phyloP scores from a whole-genome alignment of 371 early-diverging fungal genomes.

The Vairimorpha ceranae region DNA sequence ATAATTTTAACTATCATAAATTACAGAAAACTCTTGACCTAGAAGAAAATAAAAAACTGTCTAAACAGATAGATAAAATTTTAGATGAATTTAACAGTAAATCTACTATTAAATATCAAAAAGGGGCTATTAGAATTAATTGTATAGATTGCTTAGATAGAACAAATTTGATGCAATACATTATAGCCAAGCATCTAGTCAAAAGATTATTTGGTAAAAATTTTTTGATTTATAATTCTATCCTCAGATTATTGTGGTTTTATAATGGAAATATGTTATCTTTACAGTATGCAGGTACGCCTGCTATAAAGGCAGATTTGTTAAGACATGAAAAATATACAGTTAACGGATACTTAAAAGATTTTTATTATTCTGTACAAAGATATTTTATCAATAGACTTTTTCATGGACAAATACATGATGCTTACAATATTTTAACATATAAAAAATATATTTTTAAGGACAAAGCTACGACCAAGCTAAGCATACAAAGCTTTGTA shows the following conservation, averaged over 20 bases:
- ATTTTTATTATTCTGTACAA: conserved; percentile 50
- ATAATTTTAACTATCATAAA: conserved; percentile 57
- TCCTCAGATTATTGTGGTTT: conserved; percentile 86
- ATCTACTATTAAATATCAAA: conserved; percentile 64
- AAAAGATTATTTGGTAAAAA: conserved; percentile 15
- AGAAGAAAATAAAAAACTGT: conserved; percentile 74
- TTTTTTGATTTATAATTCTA: not conserved
- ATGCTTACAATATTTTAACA: conserved; percentile 56
- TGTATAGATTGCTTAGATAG: conserved; percentile 99
- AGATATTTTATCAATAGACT: conserved; percentile 62
- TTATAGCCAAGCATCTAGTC: conserved; percentile 72
- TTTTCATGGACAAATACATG: conserved; percentile 54
- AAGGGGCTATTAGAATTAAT: conserved; percentile 81
- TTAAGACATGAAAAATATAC: conserved; percentile 81
- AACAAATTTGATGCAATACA: conserved; percentile 91
- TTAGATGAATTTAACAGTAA: conserved; percentile 66
- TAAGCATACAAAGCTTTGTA: not conserved
- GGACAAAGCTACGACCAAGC: not conserved
- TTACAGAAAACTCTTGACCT: conserved; percentile 2
- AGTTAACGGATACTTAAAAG: conserved; percentile 40
- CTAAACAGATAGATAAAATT: conserved; percentile 70
- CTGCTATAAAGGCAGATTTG: conserved; percentile 88
- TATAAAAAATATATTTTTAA: not conserved
- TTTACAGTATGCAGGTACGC: conserved; percentile 87
- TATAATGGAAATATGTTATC: conserved; percentile 94